Base-by-base conservation (phyloP, 2,329 filamentous ascomycete species). In the Neonectria coccinea region DNA sequence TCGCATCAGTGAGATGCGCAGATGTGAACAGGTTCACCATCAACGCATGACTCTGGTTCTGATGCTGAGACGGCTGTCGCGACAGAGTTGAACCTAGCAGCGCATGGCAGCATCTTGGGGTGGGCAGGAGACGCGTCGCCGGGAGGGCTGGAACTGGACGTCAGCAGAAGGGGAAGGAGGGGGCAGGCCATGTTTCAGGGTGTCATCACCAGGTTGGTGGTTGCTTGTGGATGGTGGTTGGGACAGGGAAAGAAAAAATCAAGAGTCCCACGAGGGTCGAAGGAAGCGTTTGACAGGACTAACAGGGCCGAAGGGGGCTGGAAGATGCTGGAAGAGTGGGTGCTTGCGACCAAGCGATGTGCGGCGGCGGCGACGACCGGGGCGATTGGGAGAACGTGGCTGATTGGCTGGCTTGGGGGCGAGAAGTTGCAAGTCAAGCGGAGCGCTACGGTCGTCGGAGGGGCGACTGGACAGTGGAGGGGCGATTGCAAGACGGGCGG, bases 171-270 rank as follows among this genome's bases (percentile, higher is more conserved):
- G 66, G 67, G n/a, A 61, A 68, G 70, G 56, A 70, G 69, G 70
- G 69, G 68, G 70, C 52, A 70, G 65, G 63, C 62, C 65, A 64
- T 74, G 72, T 74, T 74, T 73, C 72, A 73, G 72, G 68, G 68
- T 72, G 61, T 57, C 51, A 48, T 61, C 56, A 44, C 65, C 61
- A 39, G 63, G 62, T 56, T 67, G 67, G 68, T 73, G 69, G 71
- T 68, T 66, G 70, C 41, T 62, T 62, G 61, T 31, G 59, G 59
- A 64, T 56, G 65, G 65, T 69, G 62, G 67, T 70, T 71, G 69
- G 70, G 64, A 56, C 53, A 56, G 50, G 36, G 56, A 44, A 39
- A 41, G 48, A 36, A n/a, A 57, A 57, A 54, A 58, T 59, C 42
- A 27, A 67, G 52, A 53, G 64, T 64, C 57, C 71, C 66, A 73